Conservation (phyloP, 805 yeast genomes). For the Zygotorulaspora sp. region DNA sequence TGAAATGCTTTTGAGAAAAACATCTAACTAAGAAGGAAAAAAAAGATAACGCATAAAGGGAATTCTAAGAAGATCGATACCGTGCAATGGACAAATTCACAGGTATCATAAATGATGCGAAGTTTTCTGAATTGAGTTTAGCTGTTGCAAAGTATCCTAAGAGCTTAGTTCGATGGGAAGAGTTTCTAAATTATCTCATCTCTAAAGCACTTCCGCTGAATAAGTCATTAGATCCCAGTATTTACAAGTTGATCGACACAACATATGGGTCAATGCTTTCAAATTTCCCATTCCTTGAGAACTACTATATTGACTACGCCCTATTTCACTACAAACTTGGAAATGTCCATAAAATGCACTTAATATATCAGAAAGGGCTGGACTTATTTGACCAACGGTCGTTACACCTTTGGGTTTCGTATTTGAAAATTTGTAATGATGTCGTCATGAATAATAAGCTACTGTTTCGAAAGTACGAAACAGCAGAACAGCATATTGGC, state of each 20-base stretch:
- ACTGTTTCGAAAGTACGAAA: constrained; percentile 29
- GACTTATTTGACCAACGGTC: constrained; percentile 29
- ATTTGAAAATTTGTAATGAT: constrained; percentile 31
- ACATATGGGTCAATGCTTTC: constrained; percentile 31
- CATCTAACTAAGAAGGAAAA: background rate
- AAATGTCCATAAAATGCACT: constrained; percentile 24
- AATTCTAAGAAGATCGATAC: background rate
- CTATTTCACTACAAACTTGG: constrained; percentile 34
- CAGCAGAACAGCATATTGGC: constrained; percentile 33
- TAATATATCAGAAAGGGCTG: constrained; percentile 25
- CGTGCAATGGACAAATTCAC: constrained; percentile 26
- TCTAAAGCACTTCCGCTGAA: constrained; percentile 26
- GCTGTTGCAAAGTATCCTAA: constrained; percentile 28
- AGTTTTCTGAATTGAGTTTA: constrained; percentile 26
- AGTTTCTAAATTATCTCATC: constrained; percentile 25
- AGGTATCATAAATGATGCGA: constrained; percentile 18
- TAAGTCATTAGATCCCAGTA: constrained; percentile 21
- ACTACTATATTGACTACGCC: constrained; percentile 35
- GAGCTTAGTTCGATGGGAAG: constrained; percentile 32
- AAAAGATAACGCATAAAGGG: background rate
- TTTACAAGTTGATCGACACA: constrained; percentile 20
- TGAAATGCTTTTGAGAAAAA: background rate
- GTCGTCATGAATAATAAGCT: constrained; percentile 20
- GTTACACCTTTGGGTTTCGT: constrained; percentile 31
- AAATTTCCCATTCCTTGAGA: constrained; percentile 33